Conservation (phyloP, 225 moss, liverwort and hornwort species). For the Pseudoscleropodium purum region DNA sequence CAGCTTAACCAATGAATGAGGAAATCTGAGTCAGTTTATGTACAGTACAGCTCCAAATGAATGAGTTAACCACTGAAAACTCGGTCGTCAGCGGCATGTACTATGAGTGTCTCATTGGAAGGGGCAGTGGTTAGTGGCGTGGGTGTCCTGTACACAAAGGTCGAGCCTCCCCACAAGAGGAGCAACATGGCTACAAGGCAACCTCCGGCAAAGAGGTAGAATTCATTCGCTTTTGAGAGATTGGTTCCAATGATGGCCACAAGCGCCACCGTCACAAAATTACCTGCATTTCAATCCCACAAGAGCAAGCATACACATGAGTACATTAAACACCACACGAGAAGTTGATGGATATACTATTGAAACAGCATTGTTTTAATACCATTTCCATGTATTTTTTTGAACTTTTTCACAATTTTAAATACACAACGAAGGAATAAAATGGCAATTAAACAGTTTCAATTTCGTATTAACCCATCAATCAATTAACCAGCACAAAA, state of each 20-base stretch:
- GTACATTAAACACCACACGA: not conserved
- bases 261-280: slow-evolving; percentile 75
- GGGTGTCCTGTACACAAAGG: slow-evolving; percentile 48
- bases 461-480: not conserved
- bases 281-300: slow-evolving; percentile 48
- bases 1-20: not conserved
- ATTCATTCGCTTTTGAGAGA: slow-evolving; percentile 68
- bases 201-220: slow-evolving; percentile 61
- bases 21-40: not conserved
- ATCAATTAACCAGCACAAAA: not conserved
- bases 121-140: not conserved
- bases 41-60: not conserved
- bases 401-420: too few species aligned
- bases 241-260: slow-evolving; percentile 69
- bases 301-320: not conserved
- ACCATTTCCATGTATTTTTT: not conserved
- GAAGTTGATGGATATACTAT: not conserved
- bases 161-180: slow-evolving; percentile 60
- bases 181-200: slow-evolving; percentile 64
- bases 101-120: slow-evolving; percentile 6
- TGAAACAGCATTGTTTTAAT: not conserved
- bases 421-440: not conserved
- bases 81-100: slow-evolving; percentile 35
- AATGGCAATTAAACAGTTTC: not conserved
- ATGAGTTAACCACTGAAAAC: slow-evolving; percentile 17